Percentiles rank a stretch among this genome's conserved stretches.
phyloP scores from a whole-genome alignment of 768 basidiomycete species.

The Hericium alpestre region DNA sequence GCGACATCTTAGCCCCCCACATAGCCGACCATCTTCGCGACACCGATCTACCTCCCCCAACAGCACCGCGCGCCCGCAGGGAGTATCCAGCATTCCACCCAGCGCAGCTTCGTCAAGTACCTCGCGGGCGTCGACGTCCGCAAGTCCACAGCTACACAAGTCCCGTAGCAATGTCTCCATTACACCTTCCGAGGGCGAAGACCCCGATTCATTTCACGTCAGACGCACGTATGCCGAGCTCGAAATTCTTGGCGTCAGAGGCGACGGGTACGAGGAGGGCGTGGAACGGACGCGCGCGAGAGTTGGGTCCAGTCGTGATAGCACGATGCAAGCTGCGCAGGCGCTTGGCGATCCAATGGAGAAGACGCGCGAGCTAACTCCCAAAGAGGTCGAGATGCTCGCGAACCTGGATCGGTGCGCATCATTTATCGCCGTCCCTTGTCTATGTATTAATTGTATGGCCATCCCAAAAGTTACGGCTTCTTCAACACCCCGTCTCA shows the following conservation, averaged over 20 bases:
- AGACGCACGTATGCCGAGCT: conserved; percentile 82
- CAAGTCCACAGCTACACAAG: conserved; percentile 3
- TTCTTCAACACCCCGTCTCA: conserved; percentile 77
- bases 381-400: conserved; percentile 66
- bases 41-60: background rate
- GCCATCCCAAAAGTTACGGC: conserved; percentile 57
- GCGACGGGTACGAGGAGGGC: conserved; percentile 91
- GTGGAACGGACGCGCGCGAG: conserved; percentile 85
- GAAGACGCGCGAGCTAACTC: conserved; percentile 55
- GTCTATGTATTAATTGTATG: background rate
- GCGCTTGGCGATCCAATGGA: conserved; percentile 47
- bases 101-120: conserved; percentile 4
- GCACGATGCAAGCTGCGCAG: conserved; percentile 46
- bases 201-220: conserved; percentile 73
- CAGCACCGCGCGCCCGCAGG: background rate
- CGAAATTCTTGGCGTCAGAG: conserved; percentile 83
- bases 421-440: background rate
- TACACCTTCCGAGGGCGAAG: conserved; percentile 68
- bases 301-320: conserved; percentile 41
- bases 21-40: conserved; percentile 9
- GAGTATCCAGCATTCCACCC: background rate
- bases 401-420: conserved; percentile 74
- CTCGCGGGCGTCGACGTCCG: conserved; percentile 7
- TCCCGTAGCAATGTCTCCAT: conserved; percentile 44
- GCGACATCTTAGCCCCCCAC: conserved; percentile 13